Conservation (phyloP, 164 flowering plant genomes). For the Chimonanthus praecox region DNA sequence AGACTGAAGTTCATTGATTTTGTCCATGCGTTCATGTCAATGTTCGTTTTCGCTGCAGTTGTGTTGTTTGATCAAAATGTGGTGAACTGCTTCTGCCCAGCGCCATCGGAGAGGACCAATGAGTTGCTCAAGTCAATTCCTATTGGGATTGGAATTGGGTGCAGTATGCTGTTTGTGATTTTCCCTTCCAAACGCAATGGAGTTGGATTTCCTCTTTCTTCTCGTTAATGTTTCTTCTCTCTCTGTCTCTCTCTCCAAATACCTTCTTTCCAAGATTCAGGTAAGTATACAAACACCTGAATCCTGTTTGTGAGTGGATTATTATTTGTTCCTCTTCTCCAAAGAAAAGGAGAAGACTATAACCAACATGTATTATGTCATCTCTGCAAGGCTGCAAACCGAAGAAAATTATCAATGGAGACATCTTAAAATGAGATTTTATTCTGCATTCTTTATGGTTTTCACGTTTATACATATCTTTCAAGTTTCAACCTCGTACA, state of each 20-base stretch:
- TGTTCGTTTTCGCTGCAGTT: constrained; percentile 54
- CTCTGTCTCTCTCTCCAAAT: neutral
- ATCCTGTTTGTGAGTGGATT: too few species aligned
- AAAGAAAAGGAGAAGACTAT: too few species aligned
- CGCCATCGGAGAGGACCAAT: constrained; percentile 40
- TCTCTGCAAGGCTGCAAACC: too few species aligned
- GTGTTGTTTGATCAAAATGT: constrained; percentile 59
- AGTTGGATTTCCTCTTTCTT: constrained; percentile 28
- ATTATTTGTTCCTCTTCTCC: too few species aligned
- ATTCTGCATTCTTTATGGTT: too few species aligned
- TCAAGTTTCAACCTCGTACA: too few species aligned
- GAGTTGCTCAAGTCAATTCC: constrained; percentile 47
- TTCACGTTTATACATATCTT: too few species aligned
- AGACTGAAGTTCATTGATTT: constrained; percentile 45
- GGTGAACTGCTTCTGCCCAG: constrained; percentile 51
- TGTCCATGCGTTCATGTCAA: constrained; percentile 48
- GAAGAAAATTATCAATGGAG: too few species aligned
- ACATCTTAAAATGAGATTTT: too few species aligned
- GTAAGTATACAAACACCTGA: too few species aligned
- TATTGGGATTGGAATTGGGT: constrained; percentile 21
- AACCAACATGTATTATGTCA: too few species aligned
- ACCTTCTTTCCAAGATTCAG: too few species aligned
- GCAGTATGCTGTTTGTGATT: constrained; percentile 21
- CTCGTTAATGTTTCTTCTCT: constrained; percentile 1
- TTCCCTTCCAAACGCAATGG: constrained; percentile 31